Percentiles rank a stretch among this genome's conserved stretches.
These are phyloP conservation scores for Penicillium concentricum DNA, from an alignment of 2,329 filamentous ascomycete genomes.

Conservation along the genomic window DNA sequence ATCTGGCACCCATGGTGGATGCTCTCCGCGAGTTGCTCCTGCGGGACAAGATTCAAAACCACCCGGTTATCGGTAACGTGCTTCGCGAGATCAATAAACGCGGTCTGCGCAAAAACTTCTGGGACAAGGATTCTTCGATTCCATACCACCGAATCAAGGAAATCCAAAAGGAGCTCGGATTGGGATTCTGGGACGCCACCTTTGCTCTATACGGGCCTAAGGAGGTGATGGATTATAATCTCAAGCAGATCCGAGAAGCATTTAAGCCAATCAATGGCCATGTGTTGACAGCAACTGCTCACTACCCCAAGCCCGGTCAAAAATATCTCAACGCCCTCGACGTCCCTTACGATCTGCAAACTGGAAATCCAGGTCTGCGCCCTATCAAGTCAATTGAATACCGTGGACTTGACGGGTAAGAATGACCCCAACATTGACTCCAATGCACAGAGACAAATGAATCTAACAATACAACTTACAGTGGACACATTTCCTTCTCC, in stretches of 20 bases:
- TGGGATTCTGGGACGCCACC: background rate
- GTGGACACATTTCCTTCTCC: conserved; percentile 14
- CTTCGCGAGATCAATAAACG: background rate
- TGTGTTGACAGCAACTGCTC: background rate
- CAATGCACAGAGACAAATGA: background rate
- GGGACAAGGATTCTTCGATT: background rate
- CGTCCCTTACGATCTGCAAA: background rate
- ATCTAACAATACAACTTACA: background rate
- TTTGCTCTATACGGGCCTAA: background rate
- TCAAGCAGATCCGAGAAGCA: background rate
- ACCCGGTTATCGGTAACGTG: background rate
- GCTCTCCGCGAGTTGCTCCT: background rate
- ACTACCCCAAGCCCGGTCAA: background rate
- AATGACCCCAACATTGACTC: background rate
- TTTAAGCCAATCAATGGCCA: background rate
- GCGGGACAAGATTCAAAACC: background rate
- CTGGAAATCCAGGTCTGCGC: background rate
- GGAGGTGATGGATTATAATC: background rate
- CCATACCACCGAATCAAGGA: background rate
- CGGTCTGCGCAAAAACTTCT: background rate
- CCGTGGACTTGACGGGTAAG: background rate
- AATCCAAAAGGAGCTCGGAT: background rate
- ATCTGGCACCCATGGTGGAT: background rate
- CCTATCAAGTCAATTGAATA: background rate
- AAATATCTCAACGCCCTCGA: background rate